phyloP scores from a whole-genome alignment of 441 rosid species.

The Populus hybrid region DNA sequence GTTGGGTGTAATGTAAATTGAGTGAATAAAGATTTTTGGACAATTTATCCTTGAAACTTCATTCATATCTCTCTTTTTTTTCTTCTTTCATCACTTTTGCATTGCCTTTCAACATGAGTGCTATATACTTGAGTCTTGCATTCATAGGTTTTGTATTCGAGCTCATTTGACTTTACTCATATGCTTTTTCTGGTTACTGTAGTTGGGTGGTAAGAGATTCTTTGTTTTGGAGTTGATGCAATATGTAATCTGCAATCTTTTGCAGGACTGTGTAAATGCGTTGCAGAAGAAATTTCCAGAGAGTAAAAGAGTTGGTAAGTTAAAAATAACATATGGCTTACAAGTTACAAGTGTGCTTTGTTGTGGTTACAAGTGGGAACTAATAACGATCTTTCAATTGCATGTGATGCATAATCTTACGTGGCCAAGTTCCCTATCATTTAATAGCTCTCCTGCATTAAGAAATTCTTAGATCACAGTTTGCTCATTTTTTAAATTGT shows the following conservation, averaged over 20 bases:
- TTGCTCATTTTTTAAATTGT: not conserved
- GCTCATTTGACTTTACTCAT: not conserved
- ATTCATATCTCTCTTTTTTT: not conserved
- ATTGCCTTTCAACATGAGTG: not conserved
- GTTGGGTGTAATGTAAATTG: not conserved
- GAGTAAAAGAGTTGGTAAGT: slow-evolving; percentile 98
- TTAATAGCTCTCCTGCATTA: not conserved
- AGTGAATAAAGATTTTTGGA: not conserved
- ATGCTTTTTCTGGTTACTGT: not conserved
- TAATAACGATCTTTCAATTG: not conserved
- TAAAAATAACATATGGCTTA: slow-evolving; percentile 11
- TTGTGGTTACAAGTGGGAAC: not conserved
- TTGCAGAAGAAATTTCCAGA: slow-evolving; percentile 77
- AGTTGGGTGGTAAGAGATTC: slow-evolving; percentile 1
- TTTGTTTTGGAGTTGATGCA: slow-evolving; percentile 3
- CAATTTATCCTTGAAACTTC: not conserved
- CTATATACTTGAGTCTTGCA: not conserved
- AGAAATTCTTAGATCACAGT: not conserved
- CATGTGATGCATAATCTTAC: not conserved
- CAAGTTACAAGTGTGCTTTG: not conserved
- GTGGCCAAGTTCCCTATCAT: not conserved
- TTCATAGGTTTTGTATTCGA: not conserved
- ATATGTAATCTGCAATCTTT: slow-evolving; percentile 16
- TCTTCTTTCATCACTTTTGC: not conserved
- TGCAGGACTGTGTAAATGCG: slow-evolving; percentile 82